Conservation (phyloP, 257 asterid genomes). For the Solanum pinnatisectum region DNA sequence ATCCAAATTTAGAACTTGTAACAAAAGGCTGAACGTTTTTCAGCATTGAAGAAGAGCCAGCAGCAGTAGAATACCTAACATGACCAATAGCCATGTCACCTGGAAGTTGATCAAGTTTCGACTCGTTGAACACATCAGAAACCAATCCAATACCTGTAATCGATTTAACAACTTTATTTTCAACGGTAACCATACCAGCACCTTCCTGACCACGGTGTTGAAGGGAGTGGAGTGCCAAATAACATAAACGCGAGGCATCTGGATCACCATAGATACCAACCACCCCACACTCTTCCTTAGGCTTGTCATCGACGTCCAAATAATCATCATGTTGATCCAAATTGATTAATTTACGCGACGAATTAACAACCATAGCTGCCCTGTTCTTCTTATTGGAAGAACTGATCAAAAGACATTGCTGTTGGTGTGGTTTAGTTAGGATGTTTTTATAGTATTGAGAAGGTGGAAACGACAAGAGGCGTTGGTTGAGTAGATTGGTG, state of each 20-base stretch:
- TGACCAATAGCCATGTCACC: constrained; percentile 86
- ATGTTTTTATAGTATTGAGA: constrained; percentile 12
- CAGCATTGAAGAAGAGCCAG: constrained; percentile 61
- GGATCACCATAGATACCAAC: constrained; percentile 91
- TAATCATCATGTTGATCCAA: neutral
- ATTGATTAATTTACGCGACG: neutral
- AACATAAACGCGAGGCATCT: constrained; percentile 76
- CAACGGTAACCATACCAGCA: constrained; percentile 72
- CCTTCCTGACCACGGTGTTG: constrained; percentile 98
- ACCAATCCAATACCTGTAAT: constrained; percentile 77
- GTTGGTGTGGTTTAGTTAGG: constrained; percentile 10
- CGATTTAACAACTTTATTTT: constrained; percentile 50
- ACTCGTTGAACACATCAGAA: constrained; percentile 63
- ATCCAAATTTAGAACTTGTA: constrained; percentile 69
- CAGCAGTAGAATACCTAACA: constrained; percentile 88
- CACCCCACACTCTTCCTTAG: constrained; percentile 84
- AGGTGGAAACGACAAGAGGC: neutral
- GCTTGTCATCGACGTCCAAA: constrained; percentile 32
- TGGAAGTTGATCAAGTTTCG: constrained; percentile 55
- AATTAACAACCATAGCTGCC: neutral
- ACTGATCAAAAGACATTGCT: constrained; percentile 3
- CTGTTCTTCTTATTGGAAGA: constrained; percentile 19
- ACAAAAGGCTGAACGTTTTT: constrained; percentile 94
- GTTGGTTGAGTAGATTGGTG: neutral
- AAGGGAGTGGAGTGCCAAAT: constrained; percentile 77